Evolutionary conservation across 2,329 filamentous ascomycete genomes (phyloP).

Genomic region (Exophiala phaeomuriformis): DNA sequence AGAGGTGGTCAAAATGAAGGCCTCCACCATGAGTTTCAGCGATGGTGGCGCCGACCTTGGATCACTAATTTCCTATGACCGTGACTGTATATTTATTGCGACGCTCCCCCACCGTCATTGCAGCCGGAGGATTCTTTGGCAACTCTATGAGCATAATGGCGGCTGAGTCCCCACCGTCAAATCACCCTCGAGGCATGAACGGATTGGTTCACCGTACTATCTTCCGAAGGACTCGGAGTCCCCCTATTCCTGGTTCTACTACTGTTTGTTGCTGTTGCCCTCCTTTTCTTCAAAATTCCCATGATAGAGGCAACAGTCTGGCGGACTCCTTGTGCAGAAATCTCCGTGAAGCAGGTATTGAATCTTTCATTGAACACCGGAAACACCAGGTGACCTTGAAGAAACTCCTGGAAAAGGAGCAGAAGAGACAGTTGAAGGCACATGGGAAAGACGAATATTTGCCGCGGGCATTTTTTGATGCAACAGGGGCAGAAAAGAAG

Average conservation of each 20-base stretch:
- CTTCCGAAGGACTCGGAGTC: too few relatives aligned
- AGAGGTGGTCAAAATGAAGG: constrained; percentile 14
- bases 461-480: constrained; percentile 9
- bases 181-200: too few relatives aligned
- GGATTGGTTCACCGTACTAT: too few relatives aligned
- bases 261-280: too few relatives aligned
- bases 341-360: constrained; percentile 2
- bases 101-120: constrained; percentile 12
- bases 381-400: constrained; percentile 18
- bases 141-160: constrained; percentile 11
- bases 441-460: constrained; percentile 16
- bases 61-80: background rate
- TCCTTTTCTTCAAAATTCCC: too few relatives aligned
- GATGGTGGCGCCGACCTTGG: constrained; percentile 16
- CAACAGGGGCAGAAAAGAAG: constrained; percentile 12
- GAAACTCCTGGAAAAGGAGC: constrained; percentile 19
- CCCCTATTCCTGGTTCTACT: too few relatives aligned
- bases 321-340: too few relatives aligned
- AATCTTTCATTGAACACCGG: constrained; percentile 17
- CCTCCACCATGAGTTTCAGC: constrained; percentile 6
- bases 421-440: constrained; percentile 12
- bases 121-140: background rate
- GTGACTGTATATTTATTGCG: constrained; percentile 3
- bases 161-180: constrained; percentile 6
- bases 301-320: too few relatives aligned